A percentile compares a stretch with the other conserved stretches of the same genome.
Conservation (phyloP, 2,329 filamentous ascomycete genomes). For the Fusarium sacchari region DNA sequence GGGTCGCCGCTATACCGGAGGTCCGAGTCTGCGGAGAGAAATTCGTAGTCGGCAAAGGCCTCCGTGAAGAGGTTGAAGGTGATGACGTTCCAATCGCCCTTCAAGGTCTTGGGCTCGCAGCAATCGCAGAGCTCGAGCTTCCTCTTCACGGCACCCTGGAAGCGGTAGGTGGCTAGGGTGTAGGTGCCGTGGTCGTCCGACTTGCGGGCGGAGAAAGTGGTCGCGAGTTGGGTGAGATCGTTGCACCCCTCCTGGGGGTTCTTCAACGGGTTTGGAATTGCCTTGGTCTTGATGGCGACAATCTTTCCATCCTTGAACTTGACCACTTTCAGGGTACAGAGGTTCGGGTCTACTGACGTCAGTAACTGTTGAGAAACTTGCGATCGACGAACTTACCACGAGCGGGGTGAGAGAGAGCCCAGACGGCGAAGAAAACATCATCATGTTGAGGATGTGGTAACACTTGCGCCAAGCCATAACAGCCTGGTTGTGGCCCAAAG, state of each 20-base stretch:
- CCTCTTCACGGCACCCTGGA: background rate
- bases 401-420: background rate
- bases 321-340: background rate
- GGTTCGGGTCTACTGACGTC: background rate
- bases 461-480: background rate
- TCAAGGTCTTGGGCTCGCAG: background rate
- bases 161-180: conserved; percentile 20
- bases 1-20: conserved; percentile 9
- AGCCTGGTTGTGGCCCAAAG: background rate
- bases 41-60: conserved; percentile 23
- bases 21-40: background rate
- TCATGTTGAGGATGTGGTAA: background rate
- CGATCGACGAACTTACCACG: background rate
- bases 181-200: conserved; percentile 30
- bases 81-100: conserved; percentile 23
- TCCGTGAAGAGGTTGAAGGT: conserved; percentile 34
- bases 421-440: background rate
- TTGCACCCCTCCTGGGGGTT: background rate
- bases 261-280: conserved; percentile 23
- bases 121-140: background rate
- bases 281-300: background rate
- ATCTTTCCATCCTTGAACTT: background rate
- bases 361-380: background rate
- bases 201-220: conserved; percentile 13
- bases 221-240: background rate